These are phyloP conservation scores for Gymnopilus junonius DNA, from an alignment of 768 basidiomycete species.

Conservation along the genomic window DNA sequence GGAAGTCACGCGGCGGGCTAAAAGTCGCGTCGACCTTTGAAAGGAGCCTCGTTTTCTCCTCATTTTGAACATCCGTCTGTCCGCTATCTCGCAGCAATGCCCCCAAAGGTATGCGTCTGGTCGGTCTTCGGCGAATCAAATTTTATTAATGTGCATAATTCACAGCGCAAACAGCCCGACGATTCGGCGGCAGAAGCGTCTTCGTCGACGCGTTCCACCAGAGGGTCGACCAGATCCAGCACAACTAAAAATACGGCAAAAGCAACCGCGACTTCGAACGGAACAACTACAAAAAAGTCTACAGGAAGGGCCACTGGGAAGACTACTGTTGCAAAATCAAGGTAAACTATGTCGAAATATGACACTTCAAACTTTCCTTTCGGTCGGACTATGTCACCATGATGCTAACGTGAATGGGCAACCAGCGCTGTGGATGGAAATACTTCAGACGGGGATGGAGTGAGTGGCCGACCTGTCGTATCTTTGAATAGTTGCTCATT, in stretches of 20 bases:
- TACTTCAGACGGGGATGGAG: slow-evolving; percentile 21
- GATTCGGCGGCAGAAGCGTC: slow-evolving; percentile 36
- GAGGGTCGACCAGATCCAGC: slow-evolving; percentile 21
- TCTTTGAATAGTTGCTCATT: not conserved
- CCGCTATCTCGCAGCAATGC: slow-evolving; percentile 28
- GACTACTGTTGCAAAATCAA: slow-evolving; percentile 5
- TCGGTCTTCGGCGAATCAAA: not conserved
- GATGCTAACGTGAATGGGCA: not conserved
- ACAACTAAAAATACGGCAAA: slow-evolving; percentile 19
- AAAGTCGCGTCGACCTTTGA: slow-evolving; percentile 23
- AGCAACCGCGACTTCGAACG: not conserved
- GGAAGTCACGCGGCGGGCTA: slow-evolving; percentile 31
- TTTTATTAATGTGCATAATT: not conserved
- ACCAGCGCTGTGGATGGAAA: slow-evolving; percentile 2
- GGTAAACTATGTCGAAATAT: slow-evolving; percentile 10
- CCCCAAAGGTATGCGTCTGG: slow-evolving; percentile 37
- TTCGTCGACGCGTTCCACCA: slow-evolving; percentile 39
- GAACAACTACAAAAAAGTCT: slow-evolving; percentile 6
- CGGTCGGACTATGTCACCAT: not conserved
- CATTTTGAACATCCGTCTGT: slow-evolving; percentile 7
- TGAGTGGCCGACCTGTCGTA: slow-evolving; percentile 1
- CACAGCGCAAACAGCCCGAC: slow-evolving; percentile 64
- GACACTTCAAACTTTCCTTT: not conserved
- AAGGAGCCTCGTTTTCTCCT: slow-evolving; percentile 17
- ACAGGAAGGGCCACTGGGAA: slow-evolving; percentile 10